These are phyloP conservation scores for Laguncularia racemosa DNA, from an alignment of 345 rosid genomes.

Conservation along the genomic window DNA sequence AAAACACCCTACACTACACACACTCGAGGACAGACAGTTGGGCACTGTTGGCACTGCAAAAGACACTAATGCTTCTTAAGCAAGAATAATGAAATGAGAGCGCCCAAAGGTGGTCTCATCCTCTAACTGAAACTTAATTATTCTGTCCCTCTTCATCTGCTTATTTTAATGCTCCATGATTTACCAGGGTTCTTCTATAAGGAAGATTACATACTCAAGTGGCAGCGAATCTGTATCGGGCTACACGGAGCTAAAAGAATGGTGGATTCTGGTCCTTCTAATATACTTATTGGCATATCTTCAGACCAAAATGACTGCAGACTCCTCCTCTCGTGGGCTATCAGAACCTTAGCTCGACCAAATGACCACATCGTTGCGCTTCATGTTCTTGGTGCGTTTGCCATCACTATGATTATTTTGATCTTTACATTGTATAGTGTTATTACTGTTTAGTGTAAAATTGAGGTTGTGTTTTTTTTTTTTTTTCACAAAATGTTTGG, in stretches of 20 bases:
- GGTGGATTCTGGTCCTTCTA: conserved; percentile 38
- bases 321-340: conserved; percentile 76
- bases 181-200: too few relatives aligned
- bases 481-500: too few relatives aligned
- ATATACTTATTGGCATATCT: conserved; percentile 67
- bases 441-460: background rate
- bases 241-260: conserved; percentile 13
- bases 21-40: background rate
- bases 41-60: conserved; percentile 3
- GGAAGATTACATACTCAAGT: too few relatives aligned
- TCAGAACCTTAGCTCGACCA: conserved; percentile 64
- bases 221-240: too few relatives aligned
- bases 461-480: too few relatives aligned
- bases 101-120: conserved; percentile 18
- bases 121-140: too few relatives aligned
- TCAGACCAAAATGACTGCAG: conserved; percentile 50
- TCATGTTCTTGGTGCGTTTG: conserved; percentile 56
- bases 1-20: background rate
- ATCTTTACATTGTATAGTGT: background rate
- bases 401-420: background rate
- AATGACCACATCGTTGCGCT: conserved; percentile 64
- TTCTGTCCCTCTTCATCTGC: too few relatives aligned
- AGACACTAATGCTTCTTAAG: conserved; percentile 40
- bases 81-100: conserved; percentile 37
- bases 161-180: too few relatives aligned